Evolutionary conservation across 768 basidiomycete species (phyloP), one percentile per base, ranked within the genome.

Genomic region (Auricularia sp.): DNA sequence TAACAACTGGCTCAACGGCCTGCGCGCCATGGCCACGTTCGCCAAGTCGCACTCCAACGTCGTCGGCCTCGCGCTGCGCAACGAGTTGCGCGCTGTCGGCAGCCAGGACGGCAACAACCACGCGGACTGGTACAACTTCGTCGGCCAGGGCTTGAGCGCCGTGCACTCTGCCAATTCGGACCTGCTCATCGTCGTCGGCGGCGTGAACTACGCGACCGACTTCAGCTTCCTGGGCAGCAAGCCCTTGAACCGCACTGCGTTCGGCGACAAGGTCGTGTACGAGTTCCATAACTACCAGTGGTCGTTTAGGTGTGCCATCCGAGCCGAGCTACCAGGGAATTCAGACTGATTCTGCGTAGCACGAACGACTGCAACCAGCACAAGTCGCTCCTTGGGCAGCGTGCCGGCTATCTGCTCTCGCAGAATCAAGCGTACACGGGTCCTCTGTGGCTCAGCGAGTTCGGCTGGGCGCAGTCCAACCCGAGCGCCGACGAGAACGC

Each of bases 401-500:
- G 34, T n/a, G 59, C 59, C 8, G 59, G 59, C 34, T 61, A 35
- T 24, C 59, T 61, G 16, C 59, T 61, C 59, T 10, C 33, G 59
- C 59, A 61, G 37, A 61, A 61, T 24, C 34, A 61, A 24, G 16
- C 59, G 13, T 61, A 35, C 59, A 61, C 59, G 5, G 59, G 59
- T n/a, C 59, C 59, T 7, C 59, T 61, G 8, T 61, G 59, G 59
- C 16, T 61, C 8, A 61, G 59, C 59, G 59, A 61, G 59, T 61
- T 61, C 29, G 59, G 59, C 10, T 61, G 47, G 47, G 47, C 47
- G 47, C 47, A 51, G 47, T 14, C 6, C 47, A 51, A 21, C 21
- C 47, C 47, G 18, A 51, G 18, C 47, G 14, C 47, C 11, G 47
- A 51, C 47, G 47, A 51, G 47, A 21, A 18, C 47, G 47, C 47